Evolutionary conservation across 1,139 yeast genomes (phyloP), one percentile per base, ranked within the genome.

Genomic region (Scheffersomyces illinoinensis): DNA sequence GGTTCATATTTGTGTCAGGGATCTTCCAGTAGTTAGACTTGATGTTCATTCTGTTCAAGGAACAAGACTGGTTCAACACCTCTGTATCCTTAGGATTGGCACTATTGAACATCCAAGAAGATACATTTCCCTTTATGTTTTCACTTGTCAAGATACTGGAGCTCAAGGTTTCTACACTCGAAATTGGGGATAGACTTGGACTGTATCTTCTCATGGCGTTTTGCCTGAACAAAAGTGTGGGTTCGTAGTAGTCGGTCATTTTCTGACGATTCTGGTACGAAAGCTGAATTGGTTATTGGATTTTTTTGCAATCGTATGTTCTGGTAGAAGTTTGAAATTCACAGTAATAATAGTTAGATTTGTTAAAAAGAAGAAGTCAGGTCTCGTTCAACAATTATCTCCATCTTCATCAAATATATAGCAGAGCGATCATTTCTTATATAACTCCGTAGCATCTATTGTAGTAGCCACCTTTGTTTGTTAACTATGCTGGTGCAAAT

Each of bases 21-120:
- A 78, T 89, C 64, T 82, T 84, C 96, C 96, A 90, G 72, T 90
- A 90, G 69, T 80, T 84, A 17, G 89, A 85, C 59, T 82, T 81
- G 56, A 86, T 77, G 60, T 81, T 82, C 55, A 78, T 64, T 51
- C 81, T 68, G 63, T 79, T 74, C 43, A 77, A 72, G 0, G 82
- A 71, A 62, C 85, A 81, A 0, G 83, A 73, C 64, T 82, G 80
- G 61, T 74, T 75, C 46, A 70, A 63, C 47, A 77, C 70, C 54
- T 71, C 72, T 7, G 75, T 75, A 61, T 78, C 82, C 33, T 68
- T 66, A 17, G 71, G 64, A 56, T 68, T 70, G 56, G 68, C 58
- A 6, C 62, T 58, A 53, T 72, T 70, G 52, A 76, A 64, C 46
- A 77, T 57, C 79, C 80, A 76, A 26, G 63, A 57, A 2, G 61